phyloP scores from a whole-genome alignment of 2,329 filamentous ascomycete genomes.

The Calonectria multiphialidica region DNA sequence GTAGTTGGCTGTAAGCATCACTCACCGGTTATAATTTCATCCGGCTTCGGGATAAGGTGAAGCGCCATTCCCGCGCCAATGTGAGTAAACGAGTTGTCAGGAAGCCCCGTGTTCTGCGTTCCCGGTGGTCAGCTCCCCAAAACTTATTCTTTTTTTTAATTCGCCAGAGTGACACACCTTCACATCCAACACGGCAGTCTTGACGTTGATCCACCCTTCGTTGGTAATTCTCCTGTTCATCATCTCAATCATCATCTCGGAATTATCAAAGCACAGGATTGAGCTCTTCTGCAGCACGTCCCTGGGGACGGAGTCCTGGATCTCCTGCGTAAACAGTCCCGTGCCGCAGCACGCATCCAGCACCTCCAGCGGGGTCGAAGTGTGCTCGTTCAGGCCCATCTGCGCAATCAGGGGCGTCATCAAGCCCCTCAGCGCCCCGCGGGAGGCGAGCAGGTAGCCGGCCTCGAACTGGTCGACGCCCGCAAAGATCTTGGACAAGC shows the following conservation, averaged over 20 bases:
- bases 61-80: constrained; percentile 61
- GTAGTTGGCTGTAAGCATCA: not conserved
- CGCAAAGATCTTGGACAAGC: constrained; percentile 30
- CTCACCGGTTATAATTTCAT: constrained; percentile 46
- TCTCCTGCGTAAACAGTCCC: constrained; percentile 60
- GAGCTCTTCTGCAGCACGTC: constrained; percentile 56
- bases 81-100: constrained; percentile 55
- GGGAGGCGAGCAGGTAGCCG: constrained; percentile 20
- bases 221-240: constrained; percentile 52
- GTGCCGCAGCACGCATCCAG: constrained; percentile 67
- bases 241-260: constrained; percentile 55
- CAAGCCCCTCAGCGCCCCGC: constrained; percentile 31
- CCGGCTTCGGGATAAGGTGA: constrained; percentile 58
- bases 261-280: constrained; percentile 63
- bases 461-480: constrained; percentile 21
- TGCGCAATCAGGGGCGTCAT: constrained; percentile 38
- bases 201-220: constrained; percentile 60
- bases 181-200: constrained; percentile 59
- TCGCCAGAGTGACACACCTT: constrained; percentile 48
- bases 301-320: constrained; percentile 54
- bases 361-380: constrained; percentile 50
- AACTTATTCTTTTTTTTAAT: not conserved
- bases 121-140: not conserved
- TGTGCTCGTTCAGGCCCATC: constrained; percentile 37
- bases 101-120: constrained; percentile 53